Percentiles rank a stretch among this genome's conserved stretches.
phyloP scores from a whole-genome alignment of 345 rosid genomes.

The Populus simonii region DNA sequence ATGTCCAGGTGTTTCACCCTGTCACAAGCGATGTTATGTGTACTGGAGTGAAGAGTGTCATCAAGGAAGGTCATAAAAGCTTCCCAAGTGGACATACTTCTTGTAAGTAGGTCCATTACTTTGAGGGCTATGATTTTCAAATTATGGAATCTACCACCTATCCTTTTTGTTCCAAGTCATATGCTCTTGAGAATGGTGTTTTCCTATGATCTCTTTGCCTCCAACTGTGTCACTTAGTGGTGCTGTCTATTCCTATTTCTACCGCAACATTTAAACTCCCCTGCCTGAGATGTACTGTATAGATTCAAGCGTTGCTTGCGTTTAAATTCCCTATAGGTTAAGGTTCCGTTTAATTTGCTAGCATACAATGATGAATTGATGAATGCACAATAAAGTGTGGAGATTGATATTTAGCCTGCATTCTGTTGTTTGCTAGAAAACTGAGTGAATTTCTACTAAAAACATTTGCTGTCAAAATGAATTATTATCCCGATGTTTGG shows the following conservation, averaged over 20 bases:
- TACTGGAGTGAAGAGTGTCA: conserved; percentile 60
- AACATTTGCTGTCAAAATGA: no score
- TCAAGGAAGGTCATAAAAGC: conserved; percentile 93
- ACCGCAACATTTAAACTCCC: neutral
- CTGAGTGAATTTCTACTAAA: no score
- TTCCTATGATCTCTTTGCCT: neutral
- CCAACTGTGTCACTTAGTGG: neutral
- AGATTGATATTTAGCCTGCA: no score
- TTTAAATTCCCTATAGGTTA: neutral
- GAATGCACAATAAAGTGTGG: no score
- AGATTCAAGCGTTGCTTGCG: neutral
- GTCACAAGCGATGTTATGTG: conserved; percentile 65
- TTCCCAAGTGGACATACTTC: conserved; percentile 98
- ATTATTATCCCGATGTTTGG: no score
- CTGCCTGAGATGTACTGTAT: neutral
- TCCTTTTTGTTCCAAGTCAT: neutral
- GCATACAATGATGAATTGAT: no score
- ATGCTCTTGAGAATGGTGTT: conserved; percentile 3
- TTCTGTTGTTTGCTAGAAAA: no score
- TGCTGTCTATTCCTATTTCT: neutral
- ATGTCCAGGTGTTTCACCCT: conserved; percentile 51
- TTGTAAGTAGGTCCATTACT: conserved; percentile 44
- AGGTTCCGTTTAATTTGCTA: neutral
- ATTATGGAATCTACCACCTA: neutral
- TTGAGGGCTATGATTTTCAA: neutral